Evolutionary conservation across 2,329 filamentous ascomycete species (phyloP).

Genomic region (Stachybotrys elegans): DNA sequence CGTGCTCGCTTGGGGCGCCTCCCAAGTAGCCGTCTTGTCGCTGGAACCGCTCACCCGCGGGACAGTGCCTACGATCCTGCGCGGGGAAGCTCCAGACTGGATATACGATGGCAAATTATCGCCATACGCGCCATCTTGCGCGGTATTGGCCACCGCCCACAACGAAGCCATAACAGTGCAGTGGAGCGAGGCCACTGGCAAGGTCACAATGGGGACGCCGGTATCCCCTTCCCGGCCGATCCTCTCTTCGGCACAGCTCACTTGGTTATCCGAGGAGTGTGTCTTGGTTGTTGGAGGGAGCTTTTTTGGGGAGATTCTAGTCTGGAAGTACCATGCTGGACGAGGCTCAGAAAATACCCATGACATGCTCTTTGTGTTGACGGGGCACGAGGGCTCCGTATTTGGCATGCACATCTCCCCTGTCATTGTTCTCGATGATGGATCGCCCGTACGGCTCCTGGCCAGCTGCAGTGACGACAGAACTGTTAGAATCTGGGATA

Average conservation of each 20-base stretch:
- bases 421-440: conserved; percentile 33
- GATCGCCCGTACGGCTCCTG: conserved; percentile 54
- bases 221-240: conserved; percentile 72
- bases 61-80: conserved; percentile 19
- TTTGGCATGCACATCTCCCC: conserved; percentile 82
- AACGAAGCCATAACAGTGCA: conserved; percentile 65
- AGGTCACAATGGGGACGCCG: conserved; percentile 41
- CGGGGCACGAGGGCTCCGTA: conserved; percentile 83
- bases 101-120: conserved; percentile 63
- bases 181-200: conserved; percentile 19
- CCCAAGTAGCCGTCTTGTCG: conserved; percentile 42
- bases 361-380: conserved; percentile 49
- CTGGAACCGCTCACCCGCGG: conserved; percentile 13
- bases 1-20: conserved; percentile 64
- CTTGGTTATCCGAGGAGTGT: conserved; percentile 51
- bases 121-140: conserved; percentile 33
- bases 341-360: conserved; percentile 14
- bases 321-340: conserved; percentile 68
- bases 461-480: conserved; percentile 94
- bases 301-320: conserved; percentile 87
- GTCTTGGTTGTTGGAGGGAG: conserved; percentile 83
- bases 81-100: conserved; percentile 63
- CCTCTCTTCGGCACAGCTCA: conserved; percentile 76
- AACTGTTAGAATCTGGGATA: conserved; percentile 83
- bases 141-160: conserved; percentile 75